Evolutionary conservation across 441 rosid genomes (phyloP).

Genomic region (Brassica balearica): DNA sequence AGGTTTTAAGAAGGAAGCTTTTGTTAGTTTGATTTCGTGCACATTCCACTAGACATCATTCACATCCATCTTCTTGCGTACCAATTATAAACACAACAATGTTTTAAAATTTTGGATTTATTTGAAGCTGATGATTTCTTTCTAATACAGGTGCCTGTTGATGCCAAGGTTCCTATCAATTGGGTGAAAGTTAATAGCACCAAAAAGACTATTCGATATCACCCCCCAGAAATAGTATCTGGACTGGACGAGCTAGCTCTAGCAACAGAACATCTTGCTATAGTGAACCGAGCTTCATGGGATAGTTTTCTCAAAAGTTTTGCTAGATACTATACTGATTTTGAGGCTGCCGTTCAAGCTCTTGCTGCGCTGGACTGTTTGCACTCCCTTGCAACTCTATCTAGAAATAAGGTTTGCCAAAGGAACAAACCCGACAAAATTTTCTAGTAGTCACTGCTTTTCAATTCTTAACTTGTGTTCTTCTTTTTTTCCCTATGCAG

Average conservation of each 20-base stretch:
- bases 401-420: conserved; percentile 70
- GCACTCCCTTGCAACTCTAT: conserved; percentile 83
- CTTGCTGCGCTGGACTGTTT: conserved; percentile 92
- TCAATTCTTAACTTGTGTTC: conserved; percentile 33
- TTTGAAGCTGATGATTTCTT: conserved; percentile 34
- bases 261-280: conserved; percentile 76
- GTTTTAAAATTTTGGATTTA: conserved; percentile 14
- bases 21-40: conserved; percentile 4
- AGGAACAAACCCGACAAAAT: conserved; percentile 14
- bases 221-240: conserved; percentile 81
- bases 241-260: conserved; percentile 75
- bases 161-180: conserved; percentile 72
- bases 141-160: conserved; percentile 68
- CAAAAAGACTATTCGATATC: conserved; percentile 83
- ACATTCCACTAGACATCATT: background rate
- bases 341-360: conserved; percentile 81
- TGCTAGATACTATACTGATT: conserved; percentile 67
- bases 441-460: conserved; percentile 20
- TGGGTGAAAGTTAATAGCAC: conserved; percentile 93
- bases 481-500: conserved; percentile 50
- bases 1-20: conserved; percentile 14
- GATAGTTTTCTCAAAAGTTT: conserved; percentile 70
- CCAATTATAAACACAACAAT: conserved; percentile 2
- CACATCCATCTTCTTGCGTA: conserved; percentile 6
- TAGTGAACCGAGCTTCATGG: conserved; percentile 84